Conservation (phyloP, 768 basidiomycete genomes). For the Boletellus ananas region DNA sequence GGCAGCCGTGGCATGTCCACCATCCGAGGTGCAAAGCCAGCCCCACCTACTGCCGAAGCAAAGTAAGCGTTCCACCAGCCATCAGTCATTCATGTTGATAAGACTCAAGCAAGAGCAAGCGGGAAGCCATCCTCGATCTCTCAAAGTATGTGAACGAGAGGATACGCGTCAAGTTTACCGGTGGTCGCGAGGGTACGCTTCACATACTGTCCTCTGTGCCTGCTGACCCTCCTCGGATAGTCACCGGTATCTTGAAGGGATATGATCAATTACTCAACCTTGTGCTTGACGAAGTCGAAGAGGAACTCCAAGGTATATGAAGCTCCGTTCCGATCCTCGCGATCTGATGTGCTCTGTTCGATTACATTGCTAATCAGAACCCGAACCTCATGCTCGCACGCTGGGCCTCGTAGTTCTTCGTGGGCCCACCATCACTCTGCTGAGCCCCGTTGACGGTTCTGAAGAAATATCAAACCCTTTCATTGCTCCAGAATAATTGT, state of each 20-base stretch:
- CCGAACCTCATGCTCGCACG: constrained; percentile 56
- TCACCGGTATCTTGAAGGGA: constrained; percentile 90
- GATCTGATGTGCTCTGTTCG: constrained; percentile 5
- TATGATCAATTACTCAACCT: constrained; percentile 96
- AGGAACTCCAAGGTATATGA: constrained; percentile 64
- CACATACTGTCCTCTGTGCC: background rate
- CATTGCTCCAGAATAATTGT: constrained; percentile 54
- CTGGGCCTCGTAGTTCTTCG: constrained; percentile 88
- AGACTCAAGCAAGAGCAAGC: constrained; percentile 45
- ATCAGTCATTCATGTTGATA: constrained; percentile 24
- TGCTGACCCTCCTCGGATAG: constrained; percentile 38
- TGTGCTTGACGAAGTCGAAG: constrained; percentile 93
- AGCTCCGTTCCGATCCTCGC: constrained; percentile 9
- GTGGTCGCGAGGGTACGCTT: constrained; percentile 82
- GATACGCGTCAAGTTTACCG: constrained; percentile 96
- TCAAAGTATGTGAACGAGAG: constrained; percentile 90
- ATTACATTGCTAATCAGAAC: constrained; percentile 40
- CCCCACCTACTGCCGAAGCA: constrained; percentile 15
- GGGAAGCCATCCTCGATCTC: constrained; percentile 94
- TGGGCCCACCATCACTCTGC: constrained; percentile 89
- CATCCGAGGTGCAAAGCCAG: constrained; percentile 18
- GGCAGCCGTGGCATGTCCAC: constrained; percentile 43
- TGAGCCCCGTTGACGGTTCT: constrained; percentile 93
- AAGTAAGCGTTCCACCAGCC: constrained; percentile 22
- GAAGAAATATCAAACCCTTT: constrained; percentile 95